Evolutionary conservation across 1,139 yeast genomes (phyloP).

Genomic region (Meyerozyma guilliermondii): DNA sequence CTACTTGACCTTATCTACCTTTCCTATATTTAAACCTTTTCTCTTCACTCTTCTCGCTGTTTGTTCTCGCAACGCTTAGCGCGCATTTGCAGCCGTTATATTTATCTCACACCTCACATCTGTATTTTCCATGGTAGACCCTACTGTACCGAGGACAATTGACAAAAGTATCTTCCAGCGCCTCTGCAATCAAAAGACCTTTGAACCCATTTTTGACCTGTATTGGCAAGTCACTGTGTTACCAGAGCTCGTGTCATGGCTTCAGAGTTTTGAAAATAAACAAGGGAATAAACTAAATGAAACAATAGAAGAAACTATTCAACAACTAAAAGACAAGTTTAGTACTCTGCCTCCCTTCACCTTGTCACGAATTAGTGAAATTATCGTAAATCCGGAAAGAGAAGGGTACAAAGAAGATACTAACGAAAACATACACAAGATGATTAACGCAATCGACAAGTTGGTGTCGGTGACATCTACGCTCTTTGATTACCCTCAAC

Average conservation of each 20-base stretch:
- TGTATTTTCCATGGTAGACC: too few relatives aligned
- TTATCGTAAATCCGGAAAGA: slow-evolving; percentile 34
- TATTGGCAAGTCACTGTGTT: slow-evolving; percentile 1
- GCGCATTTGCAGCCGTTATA: neutral
- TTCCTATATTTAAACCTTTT: too few relatives aligned
- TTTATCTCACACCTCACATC: too few relatives aligned
- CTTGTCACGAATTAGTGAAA: slow-evolving; percentile 49
- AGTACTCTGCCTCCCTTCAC: slow-evolving; percentile 52
- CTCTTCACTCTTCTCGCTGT: neutral
- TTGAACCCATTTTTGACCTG: slow-evolving; percentile 5
- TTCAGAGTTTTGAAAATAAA: neutral
- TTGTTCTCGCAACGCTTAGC: neutral
- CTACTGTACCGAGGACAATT: too few relatives aligned
- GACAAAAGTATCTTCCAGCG: neutral
- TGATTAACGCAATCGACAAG: neutral
- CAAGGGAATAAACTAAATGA: neutral
- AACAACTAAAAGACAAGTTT: slow-evolving; percentile 23
- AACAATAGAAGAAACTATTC: slow-evolving; percentile 10
- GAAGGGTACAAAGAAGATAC: slow-evolving; percentile 18
- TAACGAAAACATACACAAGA: neutral
- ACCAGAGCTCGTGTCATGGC: neutral
- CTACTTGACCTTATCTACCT: too few relatives aligned
- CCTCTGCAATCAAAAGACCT: neutral
- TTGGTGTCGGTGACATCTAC: slow-evolving; percentile 1
- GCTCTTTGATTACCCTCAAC: neutral